Base-by-base conservation (phyloP, 805 yeast species). In the Kodamaea laetipori region DNA sequence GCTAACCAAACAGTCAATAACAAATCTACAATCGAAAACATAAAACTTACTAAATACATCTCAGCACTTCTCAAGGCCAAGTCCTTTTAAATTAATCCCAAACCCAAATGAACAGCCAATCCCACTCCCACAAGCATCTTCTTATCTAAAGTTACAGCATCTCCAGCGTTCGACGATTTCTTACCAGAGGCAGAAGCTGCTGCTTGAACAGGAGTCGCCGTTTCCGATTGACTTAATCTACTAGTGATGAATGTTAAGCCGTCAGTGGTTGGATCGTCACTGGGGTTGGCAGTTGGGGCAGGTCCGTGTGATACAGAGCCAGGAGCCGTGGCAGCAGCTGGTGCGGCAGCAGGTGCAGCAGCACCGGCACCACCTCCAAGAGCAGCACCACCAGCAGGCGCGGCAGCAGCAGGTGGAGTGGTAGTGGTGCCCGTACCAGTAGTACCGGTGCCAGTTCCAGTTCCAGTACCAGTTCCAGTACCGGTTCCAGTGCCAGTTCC, bases 231-330 rank as follows among this genome's bases (percentile, higher is more conserved):
- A 18, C 40, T 37, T 4, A 57, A 54, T 46, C 68, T 58, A 9
- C 70, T 57, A 24, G 74, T 67, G 32, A 69, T 52, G 44, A 64
- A 64, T 2, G 64, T 38, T 35, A 57, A 45, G 16, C 54, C 37
- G 19, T 49, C 44, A 11, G 66, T 56, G 19, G 61, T 53, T 23
- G 60, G 63, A 28, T 55, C 58, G 25, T 51, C 49, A 3, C 34
- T 30, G 7, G 51, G 47, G 40, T 48, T 42, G 47, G 41, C 62
- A 33, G 51, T 38, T 16, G 56, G 56, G 11, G 48, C 52, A 9
- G 52, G 53, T n/a, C 30, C 32, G 23, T 39, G 42, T 9, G 42
- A 15, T 4, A 9, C 37, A 24, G 57, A 41, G 15, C 44, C 45
- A 2, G 50, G 51, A 15, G 39, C 48, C 9, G 56, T 52, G 2